Evolutionary conservation across 1,284 basidiomycete species (phyloP), one percentile per base, ranked within the genome.

Genomic region (Ustilago crameri): DNA sequence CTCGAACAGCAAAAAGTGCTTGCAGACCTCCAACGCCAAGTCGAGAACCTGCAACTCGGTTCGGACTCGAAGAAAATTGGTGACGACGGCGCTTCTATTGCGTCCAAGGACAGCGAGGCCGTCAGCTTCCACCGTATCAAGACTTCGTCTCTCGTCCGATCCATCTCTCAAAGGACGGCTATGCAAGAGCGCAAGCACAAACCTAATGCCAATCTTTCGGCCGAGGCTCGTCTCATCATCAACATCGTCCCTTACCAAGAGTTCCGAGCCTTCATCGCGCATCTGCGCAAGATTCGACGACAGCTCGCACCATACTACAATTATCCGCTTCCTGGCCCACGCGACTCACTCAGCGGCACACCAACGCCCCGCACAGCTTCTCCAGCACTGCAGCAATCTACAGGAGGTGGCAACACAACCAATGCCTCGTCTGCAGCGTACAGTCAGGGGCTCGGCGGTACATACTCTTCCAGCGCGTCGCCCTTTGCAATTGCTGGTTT

Each of bases 231-330:
- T 24, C 55, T 83, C 10, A 55, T 65, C 67, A 75, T 76, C 59
- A 81, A 80, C 57, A 82, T 83, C 14, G 74, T 88, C 0, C 92
- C 93, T 0, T 97, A 93, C 81, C 86, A 89, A 73, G 95, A 98
- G 82, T 97, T 94, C 84, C 81, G 91, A 23, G 83, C 88, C 3
- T 95, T 98, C 81, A 85, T 97, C 43, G 85, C 87, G 0, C 91
- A 98, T 82, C 84, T 98, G 37, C 90, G 93, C 3, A 86, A 89
- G 0, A 84, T 93, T 24, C 91, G 92, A 15, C 47, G 58, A 26
- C 74, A 76, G 43, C 74, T 78, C 1, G 71, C 67, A 0, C 82
- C 80, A 9, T 80, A 77, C 59, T 76, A 77, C 49, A 75, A 47
- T 40, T 76, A 78, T 38, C 77, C 74, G 0, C 43, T 61, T 23